These are phyloP conservation scores for Podaxis sp. DNA, from an alignment of 768 basidiomycete genomes.

Conservation along the genomic window DNA sequence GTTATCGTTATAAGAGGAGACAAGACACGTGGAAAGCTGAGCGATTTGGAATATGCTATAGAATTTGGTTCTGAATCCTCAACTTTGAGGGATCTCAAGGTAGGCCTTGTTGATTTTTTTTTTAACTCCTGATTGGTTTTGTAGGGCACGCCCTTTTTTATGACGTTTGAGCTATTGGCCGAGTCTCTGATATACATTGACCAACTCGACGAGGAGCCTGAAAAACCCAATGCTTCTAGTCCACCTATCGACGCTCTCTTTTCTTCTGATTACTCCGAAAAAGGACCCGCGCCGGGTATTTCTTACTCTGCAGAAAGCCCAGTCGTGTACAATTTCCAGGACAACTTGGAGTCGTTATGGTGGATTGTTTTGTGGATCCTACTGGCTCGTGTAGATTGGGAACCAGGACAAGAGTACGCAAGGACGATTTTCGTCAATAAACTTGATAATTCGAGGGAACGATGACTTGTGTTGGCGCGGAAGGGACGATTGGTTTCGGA, in stretches of 20 bases:
- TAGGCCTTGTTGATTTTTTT: too few species aligned
- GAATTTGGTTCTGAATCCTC: too few species aligned
- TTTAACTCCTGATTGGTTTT: not conserved
- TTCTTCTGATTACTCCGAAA: too few species aligned
- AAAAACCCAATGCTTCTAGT: not conserved
- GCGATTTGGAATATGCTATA: too few species aligned
- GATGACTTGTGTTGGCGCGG: not conserved
- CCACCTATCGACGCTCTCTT: not conserved
- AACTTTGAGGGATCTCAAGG: too few species aligned
- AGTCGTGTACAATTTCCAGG: not conserved
- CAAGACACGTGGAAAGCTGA: too few species aligned
- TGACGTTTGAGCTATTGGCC: constrained; percentile 2
- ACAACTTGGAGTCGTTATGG: constrained; percentile 8
- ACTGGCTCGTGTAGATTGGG: not conserved
- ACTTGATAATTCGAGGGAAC: not conserved
- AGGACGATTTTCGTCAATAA: not conserved
- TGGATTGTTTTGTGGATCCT: constrained; percentile 5
- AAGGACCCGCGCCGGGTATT: too few species aligned
- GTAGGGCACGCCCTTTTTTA: constrained; percentile 11
- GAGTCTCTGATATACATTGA: not conserved
- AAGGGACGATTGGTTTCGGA: not conserved
- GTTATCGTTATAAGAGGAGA: too few species aligned
- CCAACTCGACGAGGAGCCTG: not conserved
- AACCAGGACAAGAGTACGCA: not conserved
- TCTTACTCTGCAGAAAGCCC: not conserved